Evolutionary conservation across 129 eudicot genomes (phyloP).

Genomic region (Ambrosia trifida): DNA sequence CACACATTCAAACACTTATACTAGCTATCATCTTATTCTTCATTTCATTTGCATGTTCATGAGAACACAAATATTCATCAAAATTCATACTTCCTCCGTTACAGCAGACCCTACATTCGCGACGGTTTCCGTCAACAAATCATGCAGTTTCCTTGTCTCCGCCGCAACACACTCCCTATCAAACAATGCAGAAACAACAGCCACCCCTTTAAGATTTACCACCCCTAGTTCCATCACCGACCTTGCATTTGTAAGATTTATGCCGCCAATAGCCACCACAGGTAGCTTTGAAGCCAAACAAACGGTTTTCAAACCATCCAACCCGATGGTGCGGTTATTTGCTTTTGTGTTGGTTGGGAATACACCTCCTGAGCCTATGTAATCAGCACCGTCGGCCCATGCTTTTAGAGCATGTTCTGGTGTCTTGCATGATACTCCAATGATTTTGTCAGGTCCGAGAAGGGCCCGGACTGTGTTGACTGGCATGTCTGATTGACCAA

Average conservation of each 20-base stretch:
- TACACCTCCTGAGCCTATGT: slow-evolving; percentile 91
- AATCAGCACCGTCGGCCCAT: slow-evolving; percentile 78
- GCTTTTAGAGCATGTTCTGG: slow-evolving; percentile 78
- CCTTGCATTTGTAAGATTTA: slow-evolving; percentile 56
- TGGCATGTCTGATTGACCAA: slow-evolving; percentile 97
- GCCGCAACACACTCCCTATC: slow-evolving; percentile 63
- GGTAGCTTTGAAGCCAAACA: slow-evolving; percentile 83
- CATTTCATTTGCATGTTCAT: neutral
- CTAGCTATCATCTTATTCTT: neutral
- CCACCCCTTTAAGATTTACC: slow-evolving; percentile 68
- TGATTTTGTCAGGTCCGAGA: slow-evolving; percentile 84
- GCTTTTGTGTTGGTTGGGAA: slow-evolving; percentile 88
- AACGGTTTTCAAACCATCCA: slow-evolving; percentile 68
- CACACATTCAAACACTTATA: neutral
- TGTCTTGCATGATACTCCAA: slow-evolving; percentile 92
- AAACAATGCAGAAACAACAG: slow-evolving; percentile 90
- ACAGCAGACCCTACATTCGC: slow-evolving; percentile 9
- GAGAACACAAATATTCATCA: neutral
- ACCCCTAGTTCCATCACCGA: slow-evolving; percentile 65
- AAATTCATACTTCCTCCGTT: neutral
- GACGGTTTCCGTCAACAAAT: slow-evolving; percentile 42
- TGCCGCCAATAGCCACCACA: slow-evolving; percentile 96
- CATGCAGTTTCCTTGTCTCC: slow-evolving; percentile 52
- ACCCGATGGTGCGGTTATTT: slow-evolving; percentile 71
- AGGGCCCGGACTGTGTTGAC: slow-evolving; percentile 57